Base-by-base conservation (phyloP, 164 flowering plant species). In the Piper longum region DNA sequence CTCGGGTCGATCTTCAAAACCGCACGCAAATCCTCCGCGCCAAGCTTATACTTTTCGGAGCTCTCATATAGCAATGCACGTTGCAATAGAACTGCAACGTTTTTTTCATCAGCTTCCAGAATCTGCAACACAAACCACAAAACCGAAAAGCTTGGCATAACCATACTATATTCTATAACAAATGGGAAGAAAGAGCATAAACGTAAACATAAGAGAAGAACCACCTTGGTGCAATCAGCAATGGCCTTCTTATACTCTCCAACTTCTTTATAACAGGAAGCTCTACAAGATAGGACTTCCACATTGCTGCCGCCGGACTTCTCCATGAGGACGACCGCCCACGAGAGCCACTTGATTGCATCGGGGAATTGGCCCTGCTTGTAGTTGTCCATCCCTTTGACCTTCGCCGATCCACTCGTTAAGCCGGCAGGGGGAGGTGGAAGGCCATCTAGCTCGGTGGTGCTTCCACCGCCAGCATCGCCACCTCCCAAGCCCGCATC, bases 171-270 rank as follows among this genome's bases (percentile, higher is more conserved):
- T 26, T 26, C 36, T 26, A 26, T 26, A 0, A 26, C 36, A 26
- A 26, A 26, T 26, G 36, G 36, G 2, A 26, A 26, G 36, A 26
- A 26, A 26, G 36, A 26, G 36, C 36, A 26, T 26, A 26, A 26
- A 8, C 36, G 26, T 26, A 41, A 14, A 14, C 14, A 58, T 41
- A 18, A 36, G 42, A 43, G 54, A 56, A 16, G 40, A 7, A 26
- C 69, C 83, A 88, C 99, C 97, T 85, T 85, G 41, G 97, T 72
- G 77, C 99, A 90, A 73, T 93, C 99, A 19, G 91, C 91, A 57
- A 93, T 88, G 8, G 99, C 99, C 75, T 93, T 90, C 77, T 90
- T 93, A 59, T 93, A 93, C 75, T 93, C 97, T 19, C 99, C 97
- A 67, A 90, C 99, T 77, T 93, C 99, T 78, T 93, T 93, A 74